Evolutionary conservation across 2,329 filamentous ascomycete species (phyloP).

Genomic region (Tolypocladium inflatum): DNA sequence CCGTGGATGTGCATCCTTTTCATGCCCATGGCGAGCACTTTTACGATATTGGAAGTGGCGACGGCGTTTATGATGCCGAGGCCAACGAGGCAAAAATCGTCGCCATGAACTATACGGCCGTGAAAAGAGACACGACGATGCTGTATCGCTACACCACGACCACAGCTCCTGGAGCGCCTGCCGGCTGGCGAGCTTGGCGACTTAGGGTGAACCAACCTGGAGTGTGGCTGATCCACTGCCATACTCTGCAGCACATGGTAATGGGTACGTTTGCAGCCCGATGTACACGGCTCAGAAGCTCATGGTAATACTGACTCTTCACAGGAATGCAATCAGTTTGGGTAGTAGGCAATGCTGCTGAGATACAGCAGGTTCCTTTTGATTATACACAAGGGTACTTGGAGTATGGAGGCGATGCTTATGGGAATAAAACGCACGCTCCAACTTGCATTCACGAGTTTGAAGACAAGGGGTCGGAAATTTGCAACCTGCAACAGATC

Average conservation of each 20-base stretch:
- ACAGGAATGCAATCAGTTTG: slow-evolving; percentile 15
- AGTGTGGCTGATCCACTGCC: slow-evolving; percentile 55
- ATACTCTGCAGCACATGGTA: slow-evolving; percentile 47
- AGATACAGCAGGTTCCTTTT: slow-evolving; percentile 10
- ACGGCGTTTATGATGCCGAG: slow-evolving; percentile 3
- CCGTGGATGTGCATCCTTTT: slow-evolving; percentile 8
- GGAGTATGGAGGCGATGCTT: slow-evolving; percentile 33
- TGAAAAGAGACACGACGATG: slow-evolving; percentile 12
- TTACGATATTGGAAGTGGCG: slow-evolving; percentile 9
- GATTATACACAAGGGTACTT: slow-evolving; percentile 31
- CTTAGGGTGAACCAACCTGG: slow-evolving; percentile 32
- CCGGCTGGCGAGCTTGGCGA: slow-evolving; percentile 54
- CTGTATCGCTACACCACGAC: slow-evolving; percentile 35
- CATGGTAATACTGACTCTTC: not conserved
- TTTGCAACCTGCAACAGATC: no score
- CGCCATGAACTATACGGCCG: not conserved
- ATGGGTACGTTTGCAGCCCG: slow-evolving; percentile 24
- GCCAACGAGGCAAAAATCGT: slow-evolving; percentile 2
- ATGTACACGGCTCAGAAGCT: not conserved
- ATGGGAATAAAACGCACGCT: slow-evolving; percentile 23
- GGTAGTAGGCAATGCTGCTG: slow-evolving; percentile 13
- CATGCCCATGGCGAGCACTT: slow-evolving; percentile 9
- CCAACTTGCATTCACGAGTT: not conserved
- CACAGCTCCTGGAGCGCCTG: slow-evolving; percentile 22
- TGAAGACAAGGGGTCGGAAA: not conserved